Percentiles rank a stretch among this genome's conserved stretches.
Evolutionary conservation across 1,284 basidiomycete genomes (phyloP).

Genomic region (Leccinum griseonigrum): DNA sequence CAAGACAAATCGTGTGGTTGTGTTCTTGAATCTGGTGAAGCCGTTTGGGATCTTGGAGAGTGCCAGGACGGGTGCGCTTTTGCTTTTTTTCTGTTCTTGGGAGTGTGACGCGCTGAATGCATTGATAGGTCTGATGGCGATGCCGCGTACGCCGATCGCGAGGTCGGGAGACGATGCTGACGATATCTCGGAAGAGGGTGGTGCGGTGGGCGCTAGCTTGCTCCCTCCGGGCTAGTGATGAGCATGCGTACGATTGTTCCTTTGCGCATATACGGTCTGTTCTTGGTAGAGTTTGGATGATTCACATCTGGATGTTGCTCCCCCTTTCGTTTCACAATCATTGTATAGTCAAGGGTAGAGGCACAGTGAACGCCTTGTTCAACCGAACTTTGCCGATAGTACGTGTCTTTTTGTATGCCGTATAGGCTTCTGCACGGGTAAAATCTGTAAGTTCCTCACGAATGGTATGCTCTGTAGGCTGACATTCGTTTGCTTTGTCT

Average conservation of each 20-base stretch:
- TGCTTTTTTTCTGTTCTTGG: not conserved
- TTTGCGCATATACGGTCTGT: not conserved
- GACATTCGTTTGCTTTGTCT: not conserved
- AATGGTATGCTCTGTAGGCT: conserved; percentile 5
- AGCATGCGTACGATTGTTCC: too few species aligned
- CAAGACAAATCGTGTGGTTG: conserved; percentile 89
- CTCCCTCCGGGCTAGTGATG: conserved; percentile 82
- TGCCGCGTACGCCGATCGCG: conserved; percentile 90
- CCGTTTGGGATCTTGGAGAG: conserved; percentile 96
- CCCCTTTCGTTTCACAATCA: too few species aligned
- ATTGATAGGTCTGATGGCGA: conserved; percentile 83
- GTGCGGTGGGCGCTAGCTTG: conserved; percentile 76
- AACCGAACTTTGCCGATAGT: too few species aligned
- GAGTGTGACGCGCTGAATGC: not conserved
- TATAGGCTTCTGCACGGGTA: not conserved
- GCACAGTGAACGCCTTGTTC: too few species aligned
- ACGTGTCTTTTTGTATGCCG: too few species aligned
- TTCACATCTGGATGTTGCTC: too few species aligned
- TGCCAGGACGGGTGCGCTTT: conserved; percentile 69
- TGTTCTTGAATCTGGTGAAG: conserved; percentile 91
- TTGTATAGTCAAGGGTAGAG: too few species aligned
- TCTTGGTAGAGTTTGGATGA: not conserved
- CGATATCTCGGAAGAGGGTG: conserved; percentile 45
- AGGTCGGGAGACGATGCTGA: conserved; percentile 62
- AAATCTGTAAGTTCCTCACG: conserved; percentile 58